phyloP scores from a whole-genome alignment of 345 rosid species.

The Dovyalis caffra region DNA sequence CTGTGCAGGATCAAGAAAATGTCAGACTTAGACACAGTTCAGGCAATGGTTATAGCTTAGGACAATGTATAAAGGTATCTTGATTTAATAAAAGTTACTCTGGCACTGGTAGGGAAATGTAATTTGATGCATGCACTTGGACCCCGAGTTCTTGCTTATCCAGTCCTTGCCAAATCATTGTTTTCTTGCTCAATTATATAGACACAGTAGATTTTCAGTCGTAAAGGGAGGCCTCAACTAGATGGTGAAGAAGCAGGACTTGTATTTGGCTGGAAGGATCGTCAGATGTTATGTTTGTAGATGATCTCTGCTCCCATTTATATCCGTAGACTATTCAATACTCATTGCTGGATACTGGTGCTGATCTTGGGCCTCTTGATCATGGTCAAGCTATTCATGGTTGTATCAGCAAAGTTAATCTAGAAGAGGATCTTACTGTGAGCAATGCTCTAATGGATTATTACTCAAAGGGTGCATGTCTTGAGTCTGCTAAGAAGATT shows the following conservation, averaged over 20 bases:
- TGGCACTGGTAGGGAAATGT: neutral
- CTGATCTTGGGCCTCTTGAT: neutral
- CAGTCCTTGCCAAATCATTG: neutral
- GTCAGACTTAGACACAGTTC: slow-evolving; percentile 27
- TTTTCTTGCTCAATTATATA: neutral
- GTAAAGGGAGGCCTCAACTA: too few relatives aligned
- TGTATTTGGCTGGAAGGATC: too few relatives aligned
- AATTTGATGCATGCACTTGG: neutral
- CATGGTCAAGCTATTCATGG: neutral
- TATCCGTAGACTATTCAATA: neutral
- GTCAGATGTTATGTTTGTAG: too few relatives aligned
- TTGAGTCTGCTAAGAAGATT: neutral
- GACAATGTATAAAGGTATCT: neutral
- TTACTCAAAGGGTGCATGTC: neutral
- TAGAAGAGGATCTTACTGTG: neutral
- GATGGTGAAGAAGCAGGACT: too few relatives aligned
- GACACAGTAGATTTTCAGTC: too few relatives aligned
- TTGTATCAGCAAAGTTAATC: neutral
- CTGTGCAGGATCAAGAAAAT: slow-evolving; percentile 35
- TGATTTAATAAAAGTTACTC: neutral
- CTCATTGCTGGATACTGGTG: too few relatives aligned
- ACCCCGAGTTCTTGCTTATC: neutral
- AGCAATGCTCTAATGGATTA: neutral
- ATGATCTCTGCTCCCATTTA: too few relatives aligned
- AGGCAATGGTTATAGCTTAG: slow-evolving; percentile 17